phyloP scores from a whole-genome alignment of 1,284 basidiomycete species.

The Uromyces viciae-fabae region DNA sequence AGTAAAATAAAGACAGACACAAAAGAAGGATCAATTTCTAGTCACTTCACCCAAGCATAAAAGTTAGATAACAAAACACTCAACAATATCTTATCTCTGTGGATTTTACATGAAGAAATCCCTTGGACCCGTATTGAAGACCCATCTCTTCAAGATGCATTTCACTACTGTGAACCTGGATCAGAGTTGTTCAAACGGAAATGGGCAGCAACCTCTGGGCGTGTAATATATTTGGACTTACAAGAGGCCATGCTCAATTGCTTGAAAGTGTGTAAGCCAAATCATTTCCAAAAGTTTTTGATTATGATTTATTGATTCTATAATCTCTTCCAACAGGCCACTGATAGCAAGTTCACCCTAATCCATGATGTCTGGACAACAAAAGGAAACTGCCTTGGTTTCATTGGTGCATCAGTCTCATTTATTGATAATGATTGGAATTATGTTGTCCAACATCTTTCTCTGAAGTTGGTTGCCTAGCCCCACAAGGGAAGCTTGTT shows the following conservation, averaged over 20 bases:
- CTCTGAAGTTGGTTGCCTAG: background rate
- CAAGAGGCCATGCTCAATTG: background rate
- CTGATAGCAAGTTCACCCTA: too few relatives aligned
- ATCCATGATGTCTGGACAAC: too few relatives aligned
- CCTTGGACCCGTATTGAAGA: constrained; percentile 1
- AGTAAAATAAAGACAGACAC: background rate
- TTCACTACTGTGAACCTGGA: background rate
- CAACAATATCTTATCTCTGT: constrained; percentile 1
- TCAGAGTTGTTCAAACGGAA: background rate
- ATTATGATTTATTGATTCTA: background rate
- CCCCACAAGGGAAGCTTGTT: background rate
- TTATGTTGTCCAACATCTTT: background rate
- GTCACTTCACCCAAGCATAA: background rate
- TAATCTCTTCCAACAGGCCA: too few relatives aligned
- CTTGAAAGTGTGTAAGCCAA: background rate
- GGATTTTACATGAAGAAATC: background rate
- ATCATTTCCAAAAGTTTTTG: background rate
- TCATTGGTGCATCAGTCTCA: background rate
- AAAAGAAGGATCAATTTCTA: too few relatives aligned
- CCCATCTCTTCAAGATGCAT: background rate
- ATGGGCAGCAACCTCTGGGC: background rate
- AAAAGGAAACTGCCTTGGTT: too few relatives aligned
- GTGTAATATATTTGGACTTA: background rate
- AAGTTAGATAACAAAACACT: background rate
- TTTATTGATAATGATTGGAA: constrained; percentile 13